A percentile compares a stretch with the other conserved stretches of the same genome.
These are phyloP conservation scores for Pseudonectria buxi DNA, from an alignment of 2,329 filamentous ascomycete species.

Conservation along the genomic window DNA sequence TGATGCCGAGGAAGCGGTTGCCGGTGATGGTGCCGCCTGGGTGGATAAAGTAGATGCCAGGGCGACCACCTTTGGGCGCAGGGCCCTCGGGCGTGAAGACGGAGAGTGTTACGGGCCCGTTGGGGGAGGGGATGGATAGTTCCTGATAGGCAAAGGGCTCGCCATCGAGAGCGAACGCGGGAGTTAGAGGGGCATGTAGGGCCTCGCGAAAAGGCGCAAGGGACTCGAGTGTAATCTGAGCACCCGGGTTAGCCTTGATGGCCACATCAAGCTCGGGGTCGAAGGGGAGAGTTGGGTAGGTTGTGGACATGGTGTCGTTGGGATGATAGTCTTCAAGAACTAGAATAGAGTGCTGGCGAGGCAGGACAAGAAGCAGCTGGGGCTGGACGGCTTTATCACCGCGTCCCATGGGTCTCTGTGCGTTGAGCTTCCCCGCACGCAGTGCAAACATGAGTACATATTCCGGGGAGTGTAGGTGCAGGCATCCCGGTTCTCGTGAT, in stretches of 20 bases:
- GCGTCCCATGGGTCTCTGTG: no score
- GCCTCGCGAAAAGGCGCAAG: conserved; percentile 10
- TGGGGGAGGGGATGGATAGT: conserved; percentile 9
- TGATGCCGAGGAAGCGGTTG: conserved; percentile 16
- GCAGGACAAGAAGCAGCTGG: no score
- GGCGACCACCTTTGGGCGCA: conserved; percentile 3
- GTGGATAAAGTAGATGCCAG: conserved; percentile 16
- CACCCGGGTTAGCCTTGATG: conserved; percentile 7
- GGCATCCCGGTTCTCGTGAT: no score
- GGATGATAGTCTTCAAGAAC: no score
- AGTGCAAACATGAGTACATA: no score
- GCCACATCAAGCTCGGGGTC: conserved; percentile 15
- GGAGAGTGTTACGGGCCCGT: conserved; percentile 13
- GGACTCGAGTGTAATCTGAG: conserved; percentile 10
- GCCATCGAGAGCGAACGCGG: conserved; percentile 9
- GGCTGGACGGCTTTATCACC: no score
- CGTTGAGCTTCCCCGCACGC: no score
- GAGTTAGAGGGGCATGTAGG: conserved; percentile 6
- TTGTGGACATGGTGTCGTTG: no score
- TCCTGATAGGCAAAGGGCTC: conserved; percentile 17
- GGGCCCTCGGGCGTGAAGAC: conserved; percentile 12
- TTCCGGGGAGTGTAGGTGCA: no score
- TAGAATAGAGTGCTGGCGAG: no score
- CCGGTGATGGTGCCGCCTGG: conserved; percentile 17
- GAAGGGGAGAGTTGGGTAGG: conserved; percentile 10